These are phyloP conservation scores for Tuber brumale DNA, from an alignment of 495 filamentous ascomycete genomes.

Conservation along the genomic window DNA sequence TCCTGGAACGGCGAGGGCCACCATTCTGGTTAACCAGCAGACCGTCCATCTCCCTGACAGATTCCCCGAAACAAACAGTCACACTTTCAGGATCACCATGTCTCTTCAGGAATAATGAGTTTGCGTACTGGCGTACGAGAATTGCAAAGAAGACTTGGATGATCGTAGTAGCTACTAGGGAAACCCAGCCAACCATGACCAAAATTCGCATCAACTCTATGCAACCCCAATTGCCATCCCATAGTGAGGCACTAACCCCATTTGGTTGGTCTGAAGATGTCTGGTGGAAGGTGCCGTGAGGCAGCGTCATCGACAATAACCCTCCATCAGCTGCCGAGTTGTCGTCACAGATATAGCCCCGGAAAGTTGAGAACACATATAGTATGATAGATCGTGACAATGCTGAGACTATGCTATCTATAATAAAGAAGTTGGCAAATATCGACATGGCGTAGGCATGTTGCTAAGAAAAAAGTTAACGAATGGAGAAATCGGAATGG, in stretches of 20 bases:
- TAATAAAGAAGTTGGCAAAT: conserved; percentile 30
- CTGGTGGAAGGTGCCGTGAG: conserved; percentile 17
- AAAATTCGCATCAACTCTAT: conserved; percentile 25
- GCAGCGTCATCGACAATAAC: conserved; percentile 22
- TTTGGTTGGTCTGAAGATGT: conserved; percentile 9
- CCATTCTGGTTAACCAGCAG: not conserved
- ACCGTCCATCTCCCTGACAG: conserved; percentile 4
- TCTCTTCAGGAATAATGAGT: conserved; percentile 17
- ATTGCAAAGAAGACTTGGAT: conserved; percentile 20
- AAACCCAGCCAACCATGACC: conserved; percentile 15
- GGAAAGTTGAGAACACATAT: conserved; percentile 23
- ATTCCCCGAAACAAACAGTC: not conserved
- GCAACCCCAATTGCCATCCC: conserved; percentile 10
- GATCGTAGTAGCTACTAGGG: conserved; percentile 17
- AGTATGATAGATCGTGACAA: conserved; percentile 17
- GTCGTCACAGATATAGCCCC: conserved; percentile 11
- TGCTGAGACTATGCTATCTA: conserved; percentile 21
- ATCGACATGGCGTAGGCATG: conserved; percentile 21
- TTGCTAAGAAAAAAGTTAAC: conserved; percentile 24
- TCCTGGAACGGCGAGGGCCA: not conserved
- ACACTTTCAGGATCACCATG: conserved; percentile 4
- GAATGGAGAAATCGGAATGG: conserved; percentile 11
- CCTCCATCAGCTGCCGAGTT: conserved; percentile 1
- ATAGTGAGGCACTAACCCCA: not conserved
- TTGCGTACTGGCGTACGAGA: conserved; percentile 25